phyloP scores from a whole-genome alignment of 768 basidiomycete genomes.

The Auriscalpium vulgare region DNA sequence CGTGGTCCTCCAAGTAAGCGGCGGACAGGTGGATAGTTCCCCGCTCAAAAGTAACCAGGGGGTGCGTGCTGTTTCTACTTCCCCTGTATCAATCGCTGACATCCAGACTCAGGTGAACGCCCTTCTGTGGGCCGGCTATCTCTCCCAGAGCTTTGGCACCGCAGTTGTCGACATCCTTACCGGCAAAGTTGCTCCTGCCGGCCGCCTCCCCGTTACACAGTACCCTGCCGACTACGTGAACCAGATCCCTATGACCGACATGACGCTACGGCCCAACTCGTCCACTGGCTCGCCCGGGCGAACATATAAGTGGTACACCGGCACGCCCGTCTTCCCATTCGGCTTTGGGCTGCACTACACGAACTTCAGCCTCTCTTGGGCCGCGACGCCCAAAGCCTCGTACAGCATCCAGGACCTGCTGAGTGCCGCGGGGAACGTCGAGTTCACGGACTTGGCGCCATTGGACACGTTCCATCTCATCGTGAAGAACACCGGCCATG shows the following conservation, averaged over 20 bases:
- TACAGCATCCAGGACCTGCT: conserved; percentile 38
- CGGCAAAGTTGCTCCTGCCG: conserved; percentile 45
- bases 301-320: conserved; percentile 52
- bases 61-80: conserved; percentile 24
- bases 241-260: conserved; percentile 49
- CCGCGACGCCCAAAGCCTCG: conserved; percentile 22
- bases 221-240: conserved; percentile 42
- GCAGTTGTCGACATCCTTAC: conserved; percentile 45
- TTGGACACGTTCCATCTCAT: conserved; percentile 43
- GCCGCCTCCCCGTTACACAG: conserved; percentile 46
- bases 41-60: conserved; percentile 33
- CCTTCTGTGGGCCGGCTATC: conserved; percentile 51
- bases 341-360: conserved; percentile 51
- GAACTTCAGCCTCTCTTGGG: conserved; percentile 37
- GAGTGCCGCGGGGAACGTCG: conserved; percentile 7
- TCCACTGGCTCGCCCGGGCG: conserved; percentile 38
- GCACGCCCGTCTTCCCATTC: conserved; percentile 43
- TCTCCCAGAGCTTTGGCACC: conserved; percentile 46
- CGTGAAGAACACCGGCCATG: conserved; percentile 41
- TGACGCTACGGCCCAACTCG: conserved; percentile 41
- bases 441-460: conserved; percentile 32
- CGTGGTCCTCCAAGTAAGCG: conserved; percentile 48
- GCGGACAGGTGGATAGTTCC: conserved; percentile 46
- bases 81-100: neutral
- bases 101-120: conserved; percentile 35